Evolutionary conservation across 768 basidiomycete species (phyloP), one percentile per base, ranked within the genome.

Genomic region (Termitomyces titanicus): DNA sequence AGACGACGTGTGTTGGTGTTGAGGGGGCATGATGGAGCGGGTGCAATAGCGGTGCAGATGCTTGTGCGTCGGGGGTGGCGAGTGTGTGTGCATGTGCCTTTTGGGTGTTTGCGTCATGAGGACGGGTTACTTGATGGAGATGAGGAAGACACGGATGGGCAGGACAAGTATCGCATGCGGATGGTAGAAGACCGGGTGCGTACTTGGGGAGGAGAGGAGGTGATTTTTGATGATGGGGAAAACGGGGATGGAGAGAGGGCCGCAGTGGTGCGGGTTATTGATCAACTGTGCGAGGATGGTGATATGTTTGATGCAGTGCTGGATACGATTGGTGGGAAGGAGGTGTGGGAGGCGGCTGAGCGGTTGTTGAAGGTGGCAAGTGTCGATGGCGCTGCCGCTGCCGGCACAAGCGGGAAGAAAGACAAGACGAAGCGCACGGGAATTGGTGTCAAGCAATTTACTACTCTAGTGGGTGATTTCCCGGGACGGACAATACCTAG

Each of bases 271-370:
- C 66, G 80, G 47, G 79, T 86, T 31, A 69, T 88, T 31, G 79
- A 79, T 51, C 69, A 77, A 52, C 63, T 85, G 18, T 70, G 71
- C 24, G 74, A 70, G 45, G 83, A 83, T 46, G 81, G 81, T 22
- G 79, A 82, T 56, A 70, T 73, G 33, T 89, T 94, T 67, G 92
- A 95, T 65, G 88, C 84, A 20, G 79, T 97, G 3, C 68, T 95
- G 57, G 94, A 96, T 67, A 89, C 88, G 1, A 71, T 92, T 17
- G 94, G 94, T 3, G 92, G 94, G 15, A 80, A 80, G 64, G 83
- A 81, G 37, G 78, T 94, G 34, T 91, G 92, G 80, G 86, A 90
- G 59, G 87, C 84, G 4, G 80, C 86, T 3, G 82, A 83, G 61
- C 67, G 78, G 51, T 73, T 96, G 34, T 73, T 92, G 68, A 72